Percentiles rank a stretch among this genome's conserved stretches.
These are phyloP conservation scores for Seiridium cupressi DNA, from an alignment of 2,329 filamentous ascomycete genomes.

Conservation along the genomic window DNA sequence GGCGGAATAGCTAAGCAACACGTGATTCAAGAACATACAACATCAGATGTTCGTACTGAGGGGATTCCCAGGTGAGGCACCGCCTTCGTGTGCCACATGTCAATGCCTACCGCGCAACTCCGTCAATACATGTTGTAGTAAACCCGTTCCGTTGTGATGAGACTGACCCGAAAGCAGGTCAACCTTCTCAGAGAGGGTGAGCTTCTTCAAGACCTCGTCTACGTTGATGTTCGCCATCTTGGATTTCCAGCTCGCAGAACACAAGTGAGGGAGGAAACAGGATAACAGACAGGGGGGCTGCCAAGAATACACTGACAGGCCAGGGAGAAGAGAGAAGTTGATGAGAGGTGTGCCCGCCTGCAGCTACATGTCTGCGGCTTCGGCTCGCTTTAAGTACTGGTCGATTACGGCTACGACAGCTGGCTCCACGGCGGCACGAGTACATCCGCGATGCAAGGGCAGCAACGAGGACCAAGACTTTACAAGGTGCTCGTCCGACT, in stretches of 20 bases:
- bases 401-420: background rate
- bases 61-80: slow-evolving; percentile 61
- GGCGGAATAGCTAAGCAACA: too few relatives aligned
- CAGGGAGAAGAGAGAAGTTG: background rate
- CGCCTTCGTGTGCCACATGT: slow-evolving; percentile 68
- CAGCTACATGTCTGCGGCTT: background rate
- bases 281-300: background rate
- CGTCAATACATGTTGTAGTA: too few relatives aligned
- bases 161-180: slow-evolving; percentile 48
- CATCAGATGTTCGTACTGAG: slow-evolving; percentile 62
- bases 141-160: background rate
- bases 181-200: slow-evolving; percentile 51
- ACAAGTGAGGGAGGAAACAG: too few relatives aligned
- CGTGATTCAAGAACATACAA: background rate
- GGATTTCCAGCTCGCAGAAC: background rate
- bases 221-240: slow-evolving; percentile 45
- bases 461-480: background rate
- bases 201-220: slow-evolving; percentile 52
- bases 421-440: slow-evolving; percentile 3
- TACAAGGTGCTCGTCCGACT: background rate
- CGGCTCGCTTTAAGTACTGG: slow-evolving; percentile 2
- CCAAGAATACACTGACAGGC: background rate
- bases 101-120: slow-evolving; percentile 42
- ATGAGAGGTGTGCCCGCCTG: background rate
- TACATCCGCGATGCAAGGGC: slow-evolving; percentile 1